Conservation (phyloP, 139 green algal genomes). For the Trebouxia sp. region DNA sequence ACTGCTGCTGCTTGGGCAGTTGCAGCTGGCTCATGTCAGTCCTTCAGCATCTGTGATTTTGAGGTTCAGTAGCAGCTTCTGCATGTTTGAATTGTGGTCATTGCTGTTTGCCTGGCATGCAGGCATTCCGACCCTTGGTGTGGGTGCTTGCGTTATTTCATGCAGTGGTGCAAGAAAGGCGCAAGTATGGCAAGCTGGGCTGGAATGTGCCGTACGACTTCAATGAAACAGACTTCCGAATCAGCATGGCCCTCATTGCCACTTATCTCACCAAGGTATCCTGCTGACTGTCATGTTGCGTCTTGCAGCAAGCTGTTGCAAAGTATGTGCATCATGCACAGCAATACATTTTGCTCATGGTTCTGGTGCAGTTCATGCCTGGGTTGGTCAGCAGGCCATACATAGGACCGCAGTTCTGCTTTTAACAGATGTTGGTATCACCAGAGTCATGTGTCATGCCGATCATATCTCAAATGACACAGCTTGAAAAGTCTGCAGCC, state of each 20-base stretch:
- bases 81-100: no score
- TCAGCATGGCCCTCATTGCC: slow-evolving; percentile 80
- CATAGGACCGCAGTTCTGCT: no score
- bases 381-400: no score
- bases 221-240: slow-evolving; percentile 93
- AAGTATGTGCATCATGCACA: neutral
- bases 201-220: slow-evolving; percentile 95
- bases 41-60: neutral
- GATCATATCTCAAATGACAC: neutral
- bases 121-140: slow-evolving; percentile 78
- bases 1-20: no score
- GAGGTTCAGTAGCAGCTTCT: neutral
- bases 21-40: no score
- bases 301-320: neutral
- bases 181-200: slow-evolving; percentile 92
- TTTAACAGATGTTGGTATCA: neutral
- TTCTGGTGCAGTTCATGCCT: neutral
- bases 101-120: neutral
- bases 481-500: neutral
- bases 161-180: slow-evolving; percentile 84
- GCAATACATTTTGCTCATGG: neutral
- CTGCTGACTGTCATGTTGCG: no score
- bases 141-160: slow-evolving; percentile 93
- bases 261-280: slow-evolving; percentile 81
- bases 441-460: no score